Evolutionary conservation across 2,329 filamentous ascomycete genomes (phyloP), one percentile per base, ranked within the genome.

Genomic region (Colletotrichum euphorbiae): DNA sequence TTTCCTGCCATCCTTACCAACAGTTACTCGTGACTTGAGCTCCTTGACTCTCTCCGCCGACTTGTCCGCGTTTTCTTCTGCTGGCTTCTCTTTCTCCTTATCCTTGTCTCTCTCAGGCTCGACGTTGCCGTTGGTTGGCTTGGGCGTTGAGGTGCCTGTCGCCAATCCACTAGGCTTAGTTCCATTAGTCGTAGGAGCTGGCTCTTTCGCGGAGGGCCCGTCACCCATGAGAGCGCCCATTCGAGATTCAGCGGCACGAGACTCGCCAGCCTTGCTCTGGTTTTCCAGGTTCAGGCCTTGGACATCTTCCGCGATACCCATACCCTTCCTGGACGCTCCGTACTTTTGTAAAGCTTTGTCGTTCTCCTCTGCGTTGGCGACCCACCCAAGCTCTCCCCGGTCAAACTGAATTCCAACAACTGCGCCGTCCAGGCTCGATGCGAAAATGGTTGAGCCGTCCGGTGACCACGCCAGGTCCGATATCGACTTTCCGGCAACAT

Each of bases 141-240:
- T 84, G 3, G 79, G 74, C 1, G 79, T 77, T 7, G 77, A 72
- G 12, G 75, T 70, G 60, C 75, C 75, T 2, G 73, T 77, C 60
- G 74, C 75, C 2, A 72, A 76, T 70, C 69, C 74, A 17, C 73
- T 71, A 4, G 77, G 70, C 71, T 85, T 93, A 78, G 77, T 81
- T 0, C 85, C 85, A 61, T 87, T 87, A 28, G 81, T 80, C n/a
- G 77, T 81, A 60, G 82, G 78, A 4, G 80, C 78, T 8, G 80
- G 77, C 57, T 83, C 81, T 45, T 88, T 88, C 3, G 84, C 82
- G 3, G 86, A 79, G 2, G 85, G 82, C 59, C 85, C 86, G 75
- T 97, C 94, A 6, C 95, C 95, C 96, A 99, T 99, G 42, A 99
- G 81, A n/a, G 95, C 95, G 12, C 96, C 96, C 96, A 99, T 99